Conservation (phyloP, 805 yeast genomes). For the Metschnikowia picachoensis region DNA sequence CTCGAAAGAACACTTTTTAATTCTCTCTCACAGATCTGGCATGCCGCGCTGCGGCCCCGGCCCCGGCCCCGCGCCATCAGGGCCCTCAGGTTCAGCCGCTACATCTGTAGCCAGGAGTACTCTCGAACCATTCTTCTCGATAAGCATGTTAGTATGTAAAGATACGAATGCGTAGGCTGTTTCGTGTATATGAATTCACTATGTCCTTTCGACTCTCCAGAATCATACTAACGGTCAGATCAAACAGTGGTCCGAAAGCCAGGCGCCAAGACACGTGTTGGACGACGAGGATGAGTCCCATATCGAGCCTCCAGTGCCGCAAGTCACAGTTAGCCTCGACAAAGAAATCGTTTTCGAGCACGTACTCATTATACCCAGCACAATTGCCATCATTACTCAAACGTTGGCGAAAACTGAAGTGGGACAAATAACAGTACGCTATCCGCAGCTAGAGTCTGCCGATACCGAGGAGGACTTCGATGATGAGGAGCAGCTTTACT, state of each 20-base stretch:
- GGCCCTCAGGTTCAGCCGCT: no score
- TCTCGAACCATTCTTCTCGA: no score
- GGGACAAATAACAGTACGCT: slow-evolving; percentile 16
- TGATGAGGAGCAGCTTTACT: slow-evolving; percentile 49
- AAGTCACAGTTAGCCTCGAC: neutral
- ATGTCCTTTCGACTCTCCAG: neutral
- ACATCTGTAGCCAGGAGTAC: no score
- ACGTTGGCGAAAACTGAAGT: slow-evolving; percentile 14
- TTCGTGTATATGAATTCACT: no score
- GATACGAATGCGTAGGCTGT: no score
- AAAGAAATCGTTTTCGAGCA: neutral
- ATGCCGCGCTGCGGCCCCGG: no score
- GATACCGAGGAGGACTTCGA: slow-evolving; percentile 37
- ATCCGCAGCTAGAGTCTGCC: slow-evolving; percentile 11
- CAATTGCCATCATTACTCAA: slow-evolving; percentile 17
- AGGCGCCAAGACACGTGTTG: slow-evolving; percentile 49
- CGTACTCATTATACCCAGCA: slow-evolving; percentile 19
- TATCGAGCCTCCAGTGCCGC: slow-evolving; percentile 19
- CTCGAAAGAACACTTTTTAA: no score
- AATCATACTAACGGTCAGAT: slow-evolving; percentile 19
- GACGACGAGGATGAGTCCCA: slow-evolving; percentile 37
- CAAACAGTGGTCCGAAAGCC: slow-evolving; percentile 47
- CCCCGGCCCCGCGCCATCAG: no score
- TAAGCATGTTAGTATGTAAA: no score
- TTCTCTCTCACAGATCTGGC: no score